A percentile compares a stretch with the other conserved stretches of the same genome.
phyloP scores from a whole-genome alignment of 805 yeast genomes.

The Ogataea corticis region DNA sequence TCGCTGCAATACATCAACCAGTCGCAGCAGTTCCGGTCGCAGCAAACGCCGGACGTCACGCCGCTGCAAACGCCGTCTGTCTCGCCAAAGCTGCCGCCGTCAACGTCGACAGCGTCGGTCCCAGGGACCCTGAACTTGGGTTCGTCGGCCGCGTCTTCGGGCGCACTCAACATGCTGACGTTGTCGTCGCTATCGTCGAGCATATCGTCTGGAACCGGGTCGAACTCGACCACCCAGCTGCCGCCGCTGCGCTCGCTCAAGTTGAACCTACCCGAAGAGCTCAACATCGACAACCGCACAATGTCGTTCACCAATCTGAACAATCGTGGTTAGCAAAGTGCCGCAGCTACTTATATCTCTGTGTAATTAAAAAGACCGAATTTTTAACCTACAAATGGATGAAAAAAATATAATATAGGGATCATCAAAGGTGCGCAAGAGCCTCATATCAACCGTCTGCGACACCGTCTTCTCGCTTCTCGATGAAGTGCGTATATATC shows the following conservation, averaged over 20 bases:
- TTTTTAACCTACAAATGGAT: no score
- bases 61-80: constrained; percentile 40
- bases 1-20: constrained; percentile 5
- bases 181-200: constrained; percentile 12
- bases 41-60: constrained; percentile 33
- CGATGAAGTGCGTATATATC: no score
- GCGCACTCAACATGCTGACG: constrained; percentile 10
- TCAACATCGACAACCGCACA: constrained; percentile 28
- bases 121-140: constrained; percentile 10
- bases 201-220: constrained; percentile 9
- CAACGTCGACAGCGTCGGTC: constrained; percentile 14
- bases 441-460: no score
- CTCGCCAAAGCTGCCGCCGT: constrained; percentile 34
- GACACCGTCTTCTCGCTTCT: no score
- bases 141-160: constrained; percentile 7
- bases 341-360: not conserved
- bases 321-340: not conserved
- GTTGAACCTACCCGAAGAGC: constrained; percentile 48
- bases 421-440: no score
- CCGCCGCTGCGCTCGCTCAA: constrained; percentile 54
- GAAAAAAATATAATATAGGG: no score
- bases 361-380: not conserved
- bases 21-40: constrained; percentile 7
- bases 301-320: constrained; percentile 1
- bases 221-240: constrained; percentile 27